Conservation (phyloP, 139 green algal species). For the Choricystis sp. region DNA sequence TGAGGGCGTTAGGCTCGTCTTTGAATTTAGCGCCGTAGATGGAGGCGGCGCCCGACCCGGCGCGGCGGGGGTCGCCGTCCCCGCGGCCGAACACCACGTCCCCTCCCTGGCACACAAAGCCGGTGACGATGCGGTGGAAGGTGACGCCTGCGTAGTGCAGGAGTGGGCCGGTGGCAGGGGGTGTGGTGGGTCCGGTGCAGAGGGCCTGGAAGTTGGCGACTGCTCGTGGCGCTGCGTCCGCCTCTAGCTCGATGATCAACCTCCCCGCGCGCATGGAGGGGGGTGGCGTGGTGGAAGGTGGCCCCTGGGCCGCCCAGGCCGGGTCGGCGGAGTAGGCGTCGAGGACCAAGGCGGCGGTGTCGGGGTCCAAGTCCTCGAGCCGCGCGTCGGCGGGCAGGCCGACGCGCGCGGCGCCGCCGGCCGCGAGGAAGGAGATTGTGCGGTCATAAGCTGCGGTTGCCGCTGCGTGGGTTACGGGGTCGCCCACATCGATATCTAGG, state of each 20-base stretch:
- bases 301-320: conserved; percentile 15
- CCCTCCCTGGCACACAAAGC: conserved; percentile 60
- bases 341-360: conserved; percentile 20
- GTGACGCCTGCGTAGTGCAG: conserved; percentile 54
- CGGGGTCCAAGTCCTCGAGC: conserved; percentile 20
- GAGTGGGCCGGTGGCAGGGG: conserved; percentile 55
- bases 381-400: background rate
- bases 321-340: conserved; percentile 33
- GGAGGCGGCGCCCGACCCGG: conserved; percentile 52
- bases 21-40: conserved; percentile 71
- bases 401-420: conserved; percentile 1
- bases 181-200: conserved; percentile 51
- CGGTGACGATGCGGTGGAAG: conserved; percentile 61
- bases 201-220: conserved; percentile 52
- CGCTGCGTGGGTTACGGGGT: conserved; percentile 9
- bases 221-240: conserved; percentile 31
- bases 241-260: conserved; percentile 23
- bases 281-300: conserved; percentile 3
- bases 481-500: conserved; percentile 46
- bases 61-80: too few relatives aligned
- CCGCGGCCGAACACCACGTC: conserved; percentile 43
- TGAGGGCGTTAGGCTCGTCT: conserved; percentile 59
- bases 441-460: conserved; percentile 14
- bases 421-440: conserved; percentile 14
- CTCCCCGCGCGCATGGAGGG: conserved; percentile 11